phyloP scores from a whole-genome alignment of 495 filamentous ascomycete species.

The Collariella sp. region DNA sequence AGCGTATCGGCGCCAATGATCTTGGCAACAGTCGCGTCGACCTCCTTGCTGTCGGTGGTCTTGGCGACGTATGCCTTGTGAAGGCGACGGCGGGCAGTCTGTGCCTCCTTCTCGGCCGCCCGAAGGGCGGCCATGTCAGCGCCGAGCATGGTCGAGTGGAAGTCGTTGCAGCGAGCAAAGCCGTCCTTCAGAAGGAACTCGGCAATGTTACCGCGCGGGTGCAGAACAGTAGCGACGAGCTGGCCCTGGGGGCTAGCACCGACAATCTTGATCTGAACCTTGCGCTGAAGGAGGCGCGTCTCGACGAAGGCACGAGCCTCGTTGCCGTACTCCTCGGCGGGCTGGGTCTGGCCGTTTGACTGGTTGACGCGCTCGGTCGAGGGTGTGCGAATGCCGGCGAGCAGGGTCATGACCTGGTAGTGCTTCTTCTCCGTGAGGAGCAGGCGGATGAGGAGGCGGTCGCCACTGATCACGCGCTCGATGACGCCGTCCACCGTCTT shows the following conservation, averaged over 20 bases:
- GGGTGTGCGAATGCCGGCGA: conserved; percentile 84
- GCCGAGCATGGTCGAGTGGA: conserved; percentile 85
- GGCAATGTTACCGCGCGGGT: conserved; percentile 86
- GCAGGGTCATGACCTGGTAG: conserved; percentile 67
- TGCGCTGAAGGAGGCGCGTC: conserved; percentile 71
- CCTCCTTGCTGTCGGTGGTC: conserved; percentile 45
- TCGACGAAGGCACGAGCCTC: conserved; percentile 84
- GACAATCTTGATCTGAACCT: conserved; percentile 68
- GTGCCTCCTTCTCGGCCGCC: conserved; percentile 80
- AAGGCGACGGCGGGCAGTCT: conserved; percentile 59
- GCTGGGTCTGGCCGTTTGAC: conserved; percentile 65
- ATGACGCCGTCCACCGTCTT: conserved; percentile 64
- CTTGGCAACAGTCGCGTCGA: conserved; percentile 74
- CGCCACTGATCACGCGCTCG: conserved; percentile 83
- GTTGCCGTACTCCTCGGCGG: conserved; percentile 79
- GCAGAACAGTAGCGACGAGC: conserved; percentile 69
- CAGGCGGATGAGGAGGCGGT: conserved; percentile 79
- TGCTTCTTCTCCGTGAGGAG: conserved; percentile 69
- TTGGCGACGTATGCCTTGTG: conserved; percentile 70
- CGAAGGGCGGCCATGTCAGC: conserved; percentile 75
- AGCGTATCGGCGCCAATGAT: conserved; percentile 85
- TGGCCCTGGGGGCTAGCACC: conserved; percentile 82
- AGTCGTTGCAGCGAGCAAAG: conserved; percentile 84
- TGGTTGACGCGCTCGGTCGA: conserved; percentile 71
- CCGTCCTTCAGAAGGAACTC: conserved; percentile 80